Percentiles rank a stretch among this genome's conserved stretches.
phyloP scores from a whole-genome alignment of 805 yeast genomes.

The Starmerella scarabaei region DNA sequence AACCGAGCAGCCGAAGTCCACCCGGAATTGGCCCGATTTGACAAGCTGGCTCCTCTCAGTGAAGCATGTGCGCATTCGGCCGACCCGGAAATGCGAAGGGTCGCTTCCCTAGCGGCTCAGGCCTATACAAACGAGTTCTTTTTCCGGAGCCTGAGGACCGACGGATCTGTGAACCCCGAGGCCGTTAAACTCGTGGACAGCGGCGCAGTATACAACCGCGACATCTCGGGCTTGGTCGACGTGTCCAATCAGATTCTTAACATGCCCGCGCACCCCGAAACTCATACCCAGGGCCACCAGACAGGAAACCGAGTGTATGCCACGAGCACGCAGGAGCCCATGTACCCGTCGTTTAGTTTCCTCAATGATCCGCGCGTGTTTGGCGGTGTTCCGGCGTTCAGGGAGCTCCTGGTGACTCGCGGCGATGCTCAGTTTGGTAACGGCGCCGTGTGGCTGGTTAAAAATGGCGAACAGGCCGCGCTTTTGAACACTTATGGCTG shows the following conservation, averaged over 20 bases:
- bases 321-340: constrained; percentile 6
- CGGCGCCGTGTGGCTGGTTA: constrained; percentile 88
- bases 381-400: constrained; percentile 67
- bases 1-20: constrained; percentile 18
- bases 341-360: constrained; percentile 10
- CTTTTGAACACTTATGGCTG: constrained; percentile 81
- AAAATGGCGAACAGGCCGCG: constrained; percentile 35
- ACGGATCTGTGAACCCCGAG: constrained; percentile 21
- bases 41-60: constrained; percentile 8
- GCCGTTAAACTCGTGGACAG: constrained; percentile 19
- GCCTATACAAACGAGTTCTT: constrained; percentile 80
- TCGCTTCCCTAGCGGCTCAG: constrained; percentile 71
- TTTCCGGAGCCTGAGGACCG: constrained; percentile 28
- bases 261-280: constrained; percentile 16
- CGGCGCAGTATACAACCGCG: constrained; percentile 3
- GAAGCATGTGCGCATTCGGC: constrained; percentile 11
- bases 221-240: constrained; percentile 13
- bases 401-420: constrained; percentile 58
- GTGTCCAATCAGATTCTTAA: constrained; percentile 18
- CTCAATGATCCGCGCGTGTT: constrained; percentile 34
- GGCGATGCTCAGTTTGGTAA: constrained; percentile 74
- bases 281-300: background rate
- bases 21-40: constrained; percentile 9
- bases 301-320: no score
- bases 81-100: constrained; percentile 27